Evolutionary conservation across 495 filamentous ascomycete species (phyloP).

Genomic region (Geopyxis carbonaria): DNA sequence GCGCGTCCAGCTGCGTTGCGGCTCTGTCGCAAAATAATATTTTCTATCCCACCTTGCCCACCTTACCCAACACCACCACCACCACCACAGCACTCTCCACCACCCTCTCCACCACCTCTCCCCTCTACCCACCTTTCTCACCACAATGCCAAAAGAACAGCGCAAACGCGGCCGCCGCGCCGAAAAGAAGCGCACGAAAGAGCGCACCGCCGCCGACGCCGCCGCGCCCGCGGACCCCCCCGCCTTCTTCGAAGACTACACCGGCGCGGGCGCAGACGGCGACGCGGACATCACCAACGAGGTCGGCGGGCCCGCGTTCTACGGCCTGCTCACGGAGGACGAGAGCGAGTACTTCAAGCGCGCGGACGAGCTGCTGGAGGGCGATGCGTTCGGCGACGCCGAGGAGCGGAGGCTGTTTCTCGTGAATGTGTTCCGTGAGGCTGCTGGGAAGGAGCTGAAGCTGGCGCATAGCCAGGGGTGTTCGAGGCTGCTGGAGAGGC

Average conservation of each 20-base stretch:
- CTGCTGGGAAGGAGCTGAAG: slow-evolving; percentile 83
- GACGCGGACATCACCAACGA: slow-evolving; percentile 31
- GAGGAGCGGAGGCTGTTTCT: slow-evolving; percentile 72
- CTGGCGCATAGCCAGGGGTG: slow-evolving; percentile 88
- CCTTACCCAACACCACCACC: no score
- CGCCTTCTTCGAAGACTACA: slow-evolving; percentile 12
- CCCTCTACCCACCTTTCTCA: not conserved
- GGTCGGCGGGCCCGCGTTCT: no score
- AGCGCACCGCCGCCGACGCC: not conserved
- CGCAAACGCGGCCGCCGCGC: slow-evolving; percentile 53
- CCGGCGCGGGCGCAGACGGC: slow-evolving; percentile 8
- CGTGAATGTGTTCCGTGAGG: slow-evolving; percentile 69
- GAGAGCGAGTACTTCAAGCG: slow-evolving; percentile 89
- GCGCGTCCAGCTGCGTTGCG: no score
- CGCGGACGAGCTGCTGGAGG: slow-evolving; percentile 73
- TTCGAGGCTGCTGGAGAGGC: slow-evolving; percentile 76
- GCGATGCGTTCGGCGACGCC: slow-evolving; percentile 60
- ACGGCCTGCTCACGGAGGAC: slow-evolving; percentile 71
- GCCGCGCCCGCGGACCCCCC: not conserved
- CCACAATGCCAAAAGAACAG: slow-evolving; percentile 40
- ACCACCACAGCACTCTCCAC: no score
- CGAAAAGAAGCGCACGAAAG: slow-evolving; percentile 38
- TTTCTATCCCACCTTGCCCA: no score
- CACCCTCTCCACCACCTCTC: not conserved
- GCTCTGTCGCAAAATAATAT: no score